Evolutionary conservation across 2,329 filamentous ascomycete species (phyloP), one percentile per base, ranked within the genome.

Genomic region (Sarocladium strictum): DNA sequence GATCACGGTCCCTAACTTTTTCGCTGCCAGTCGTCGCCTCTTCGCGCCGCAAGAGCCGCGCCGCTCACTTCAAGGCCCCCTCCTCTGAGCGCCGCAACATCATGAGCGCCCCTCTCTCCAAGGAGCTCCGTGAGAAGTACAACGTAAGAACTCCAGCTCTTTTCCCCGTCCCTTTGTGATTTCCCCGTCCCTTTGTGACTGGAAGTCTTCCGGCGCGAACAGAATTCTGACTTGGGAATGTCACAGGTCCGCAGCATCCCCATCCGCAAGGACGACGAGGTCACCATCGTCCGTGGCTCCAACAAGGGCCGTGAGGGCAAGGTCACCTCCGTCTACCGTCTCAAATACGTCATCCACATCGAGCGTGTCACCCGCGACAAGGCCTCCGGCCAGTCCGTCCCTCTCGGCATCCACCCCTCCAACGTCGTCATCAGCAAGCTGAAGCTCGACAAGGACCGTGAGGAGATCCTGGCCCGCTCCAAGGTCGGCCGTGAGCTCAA

Each of bases 281-380:
- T 97, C 73, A 82, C 81, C 72, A 88, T 99, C 69, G 87, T 93
- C 73, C 92, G 94, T 67, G 94, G 94, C 70, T 80, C 81, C 78
- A 89, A 96, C 85, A 97, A 97, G 85, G 94, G 93, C 73, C 90
- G 91, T 71, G 93, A 97, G 83, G 94, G 94, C 82, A 97, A 97
- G 84, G 83, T 99, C 79, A 92, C 87, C 69, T 90, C 89, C 69
- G 93, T 97, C 75, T 99, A 96, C 87, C 90, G 91, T 76, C 88
- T 96, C 71, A 97, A 97, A 80, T 99, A 94, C 79, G 83, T 91
- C 72, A 87, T 99, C 73, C 93, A 97, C 86, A 77, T 99, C 76
- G 93, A 97, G 85, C 90, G 93, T 70, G 87, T 99, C 74, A 86
- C 86, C 76, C 90, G 92, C 73, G 94, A 99, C 78, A 99, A 99